A percentile compares a stretch with the other conserved stretches of the same genome.
Conservation (phyloP, 345 rosid genomes). For the Pseudoturritis turrita region DNA sequence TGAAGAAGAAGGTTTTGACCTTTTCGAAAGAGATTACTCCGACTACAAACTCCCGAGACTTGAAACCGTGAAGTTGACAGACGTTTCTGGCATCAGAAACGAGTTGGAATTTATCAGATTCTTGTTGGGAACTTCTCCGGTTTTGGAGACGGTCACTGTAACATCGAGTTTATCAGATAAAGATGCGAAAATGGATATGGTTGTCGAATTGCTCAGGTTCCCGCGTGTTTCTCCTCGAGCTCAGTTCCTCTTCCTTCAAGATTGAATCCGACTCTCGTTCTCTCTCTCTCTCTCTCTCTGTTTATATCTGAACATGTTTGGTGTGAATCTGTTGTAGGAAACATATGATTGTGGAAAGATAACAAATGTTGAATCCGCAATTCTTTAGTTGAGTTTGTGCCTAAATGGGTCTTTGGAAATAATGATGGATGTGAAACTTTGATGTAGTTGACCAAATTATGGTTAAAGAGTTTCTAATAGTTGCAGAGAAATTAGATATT, state of each 20-base stretch:
- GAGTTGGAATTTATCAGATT: conserved; percentile 83
- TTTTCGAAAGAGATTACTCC: conserved; percentile 49
- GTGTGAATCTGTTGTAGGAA: not conserved
- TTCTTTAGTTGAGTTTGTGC: not conserved
- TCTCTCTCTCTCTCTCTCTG: not conserved
- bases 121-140: conserved; percentile 65
- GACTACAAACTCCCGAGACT: conserved; percentile 53
- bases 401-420: not conserved
- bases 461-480: not conserved
- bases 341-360: not conserved
- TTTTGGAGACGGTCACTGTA: conserved; percentile 53
- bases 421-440: not conserved
- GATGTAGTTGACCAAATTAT: not conserved
- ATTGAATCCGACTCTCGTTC: conserved; percentile 23
- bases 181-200: conserved; percentile 58
- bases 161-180: conserved; percentile 47
- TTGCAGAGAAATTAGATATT: not conserved
- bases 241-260: conserved; percentile 57
- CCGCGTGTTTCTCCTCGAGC: conserved; percentile 73
- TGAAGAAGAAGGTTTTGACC: conserved; percentile 55
- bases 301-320: not conserved
- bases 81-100: conserved; percentile 60
- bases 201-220: conserved; percentile 63
- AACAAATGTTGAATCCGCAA: not conserved
- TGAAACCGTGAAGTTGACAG: conserved; percentile 62